These are phyloP conservation scores for Conticribra weissflogii DNA, from an alignment of 108 stramenopile species.

Conservation along the genomic window DNA sequence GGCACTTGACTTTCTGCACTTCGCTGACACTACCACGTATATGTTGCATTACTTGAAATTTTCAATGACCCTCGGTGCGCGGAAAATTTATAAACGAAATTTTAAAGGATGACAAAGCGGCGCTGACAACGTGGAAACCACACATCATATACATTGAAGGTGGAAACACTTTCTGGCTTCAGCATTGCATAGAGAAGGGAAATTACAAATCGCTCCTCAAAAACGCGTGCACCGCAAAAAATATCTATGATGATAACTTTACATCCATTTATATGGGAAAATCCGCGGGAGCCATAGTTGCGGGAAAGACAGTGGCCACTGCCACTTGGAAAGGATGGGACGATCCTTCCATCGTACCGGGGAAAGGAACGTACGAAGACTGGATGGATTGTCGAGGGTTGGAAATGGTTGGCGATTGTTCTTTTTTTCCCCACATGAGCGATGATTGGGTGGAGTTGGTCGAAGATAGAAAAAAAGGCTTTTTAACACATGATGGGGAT, in stretches of 20 bases:
- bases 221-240: constrained; percentile 49
- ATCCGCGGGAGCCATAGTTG: constrained; percentile 85
- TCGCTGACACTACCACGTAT: too few relatives aligned
- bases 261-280: constrained; percentile 79
- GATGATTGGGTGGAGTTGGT: constrained; percentile 70
- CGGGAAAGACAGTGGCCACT: constrained; percentile 68
- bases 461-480: constrained; percentile 38
- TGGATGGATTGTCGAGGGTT: constrained; percentile 66
- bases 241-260: constrained; percentile 1
- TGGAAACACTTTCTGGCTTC: constrained; percentile 92
- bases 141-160: constrained; percentile 87
- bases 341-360: constrained; percentile 81
- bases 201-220: constrained; percentile 36
- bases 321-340: constrained; percentile 91
- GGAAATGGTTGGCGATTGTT: constrained; percentile 53
- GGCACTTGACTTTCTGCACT: too few relatives aligned
- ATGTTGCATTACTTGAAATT: too few relatives aligned
- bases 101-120: constrained; percentile 54
- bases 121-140: constrained; percentile 69
- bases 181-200: constrained; percentile 81
- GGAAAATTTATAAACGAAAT: not conserved
- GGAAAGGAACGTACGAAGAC: constrained; percentile 59
- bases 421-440: constrained; percentile 85
- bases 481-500: too few relatives aligned
- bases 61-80: not conserved